Evolutionary conservation across 345 rosid species (phyloP).

Genomic region (Hibiscus syriacus): DNA sequence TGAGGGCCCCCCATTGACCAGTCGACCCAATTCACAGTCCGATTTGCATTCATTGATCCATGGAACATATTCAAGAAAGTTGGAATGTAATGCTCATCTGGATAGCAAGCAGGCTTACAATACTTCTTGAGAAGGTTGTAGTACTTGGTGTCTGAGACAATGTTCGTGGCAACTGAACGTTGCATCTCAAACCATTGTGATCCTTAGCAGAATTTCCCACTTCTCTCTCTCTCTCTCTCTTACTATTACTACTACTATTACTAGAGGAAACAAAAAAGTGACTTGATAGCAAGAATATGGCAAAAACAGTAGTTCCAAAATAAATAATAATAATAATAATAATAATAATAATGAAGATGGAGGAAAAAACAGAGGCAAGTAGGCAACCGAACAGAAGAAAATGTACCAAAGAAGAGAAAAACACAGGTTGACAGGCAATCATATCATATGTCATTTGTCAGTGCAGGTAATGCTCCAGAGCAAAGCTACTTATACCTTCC

Average conservation of each 20-base stretch:
- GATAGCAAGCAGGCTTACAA: conserved; percentile 89
- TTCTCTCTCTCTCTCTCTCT: not conserved
- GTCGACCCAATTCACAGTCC: conserved; percentile 82
- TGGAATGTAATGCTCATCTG: conserved; percentile 88
- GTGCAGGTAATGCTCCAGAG: not conserved
- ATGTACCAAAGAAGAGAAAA: not conserved
- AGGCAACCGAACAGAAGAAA: not conserved
- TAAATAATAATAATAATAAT: too few species aligned
- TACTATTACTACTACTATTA: too few species aligned
- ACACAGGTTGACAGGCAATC: not conserved
- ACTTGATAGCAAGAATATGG: not conserved
- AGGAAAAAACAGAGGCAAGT: not conserved
- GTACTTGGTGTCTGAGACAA: conserved; percentile 65
- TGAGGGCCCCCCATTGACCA: conserved; percentile 93
- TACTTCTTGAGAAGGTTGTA: conserved; percentile 54
- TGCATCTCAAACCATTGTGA: conserved; percentile 71
- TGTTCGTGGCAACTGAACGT: conserved; percentile 49
- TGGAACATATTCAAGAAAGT: conserved; percentile 79
- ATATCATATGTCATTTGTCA: not conserved
- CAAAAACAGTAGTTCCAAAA: not conserved
- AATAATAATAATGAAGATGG: not conserved
- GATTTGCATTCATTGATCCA: conserved; percentile 54
- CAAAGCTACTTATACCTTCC: not conserved
- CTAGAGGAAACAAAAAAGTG: not conserved
- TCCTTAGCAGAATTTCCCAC: not conserved